Conservation (phyloP, 2,329 filamentous ascomycete species). For the Gnomoniopsis smithogilvyi region DNA sequence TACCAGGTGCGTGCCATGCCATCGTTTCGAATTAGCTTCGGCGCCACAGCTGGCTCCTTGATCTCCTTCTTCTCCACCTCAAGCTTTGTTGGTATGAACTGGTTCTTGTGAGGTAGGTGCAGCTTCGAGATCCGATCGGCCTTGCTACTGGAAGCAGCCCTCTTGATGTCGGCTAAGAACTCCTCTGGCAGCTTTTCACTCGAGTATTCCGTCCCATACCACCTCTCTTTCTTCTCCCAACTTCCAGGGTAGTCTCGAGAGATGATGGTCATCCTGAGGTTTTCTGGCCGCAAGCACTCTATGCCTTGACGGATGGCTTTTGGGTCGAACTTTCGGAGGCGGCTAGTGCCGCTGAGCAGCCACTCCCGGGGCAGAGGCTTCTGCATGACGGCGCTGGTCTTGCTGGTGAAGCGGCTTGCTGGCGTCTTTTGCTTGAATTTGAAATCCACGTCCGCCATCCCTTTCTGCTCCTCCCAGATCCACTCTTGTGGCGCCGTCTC, state of each 20-base stretch:
- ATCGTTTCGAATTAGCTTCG: slow-evolving; percentile 83
- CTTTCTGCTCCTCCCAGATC: slow-evolving; percentile 91
- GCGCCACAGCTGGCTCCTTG: slow-evolving; percentile 67
- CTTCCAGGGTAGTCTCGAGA: slow-evolving; percentile 79
- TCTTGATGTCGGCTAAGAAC: slow-evolving; percentile 67
- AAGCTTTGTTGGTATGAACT: slow-evolving; percentile 90
- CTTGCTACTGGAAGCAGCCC: slow-evolving; percentile 56
- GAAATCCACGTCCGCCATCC: slow-evolving; percentile 89
- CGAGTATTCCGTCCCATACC: slow-evolving; percentile 96
- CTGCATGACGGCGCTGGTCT: slow-evolving; percentile 85
- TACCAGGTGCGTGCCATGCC: slow-evolving; percentile 81
- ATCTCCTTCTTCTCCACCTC: slow-evolving; percentile 94
- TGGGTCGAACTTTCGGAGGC: slow-evolving; percentile 77
- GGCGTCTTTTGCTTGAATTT: slow-evolving; percentile 91
- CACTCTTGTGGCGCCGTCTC: slow-evolving; percentile 81
- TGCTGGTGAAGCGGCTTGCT: slow-evolving; percentile 84
- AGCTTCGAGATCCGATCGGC: slow-evolving; percentile 65
- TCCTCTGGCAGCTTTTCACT: slow-evolving; percentile 74
- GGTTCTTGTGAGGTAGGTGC: slow-evolving; percentile 87
- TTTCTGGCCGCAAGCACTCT: slow-evolving; percentile 75
- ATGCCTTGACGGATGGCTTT: slow-evolving; percentile 72
- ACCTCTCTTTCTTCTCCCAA: slow-evolving; percentile 88
- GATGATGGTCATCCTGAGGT: slow-evolving; percentile 80
- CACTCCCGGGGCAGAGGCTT: slow-evolving; percentile 81
- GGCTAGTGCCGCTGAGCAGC: slow-evolving; percentile 76